These are phyloP conservation scores for Boletus edulis DNA, from an alignment of 768 basidiomycete species.

Conservation along the genomic window DNA sequence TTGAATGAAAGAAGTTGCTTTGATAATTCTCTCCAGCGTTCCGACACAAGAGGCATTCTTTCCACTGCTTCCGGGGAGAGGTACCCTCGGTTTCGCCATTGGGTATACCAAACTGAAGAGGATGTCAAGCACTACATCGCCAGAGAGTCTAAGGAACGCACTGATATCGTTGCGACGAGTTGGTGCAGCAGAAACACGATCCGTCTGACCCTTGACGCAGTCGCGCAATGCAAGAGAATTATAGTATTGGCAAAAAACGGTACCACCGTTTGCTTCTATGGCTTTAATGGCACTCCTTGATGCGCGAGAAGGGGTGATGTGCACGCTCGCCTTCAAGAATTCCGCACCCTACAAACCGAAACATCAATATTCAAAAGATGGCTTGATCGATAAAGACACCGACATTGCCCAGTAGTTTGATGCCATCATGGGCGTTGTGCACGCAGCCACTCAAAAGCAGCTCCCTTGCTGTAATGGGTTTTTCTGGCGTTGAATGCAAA, in stretches of 20 bases:
- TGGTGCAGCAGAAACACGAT: conserved; percentile 73
- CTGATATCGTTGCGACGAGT: conserved; percentile 84
- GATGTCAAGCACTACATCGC: background rate
- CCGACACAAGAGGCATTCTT: conserved; percentile 61
- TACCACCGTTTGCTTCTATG: conserved; percentile 79
- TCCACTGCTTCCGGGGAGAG: conserved; percentile 58
- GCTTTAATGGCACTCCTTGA: conserved; percentile 84
- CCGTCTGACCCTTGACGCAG: conserved; percentile 67
- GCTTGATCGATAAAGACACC: conserved; percentile 23
- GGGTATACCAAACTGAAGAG: conserved; percentile 71
- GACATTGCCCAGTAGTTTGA: conserved; percentile 88
- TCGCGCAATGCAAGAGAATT: conserved; percentile 83
- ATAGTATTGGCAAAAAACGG: conserved; percentile 88
- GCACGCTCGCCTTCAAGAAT: conserved; percentile 66
- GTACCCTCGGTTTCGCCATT: conserved; percentile 72
- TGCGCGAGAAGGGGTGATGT: conserved; percentile 80
- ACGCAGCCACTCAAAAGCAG: conserved; percentile 84
- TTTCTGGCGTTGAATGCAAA: conserved; percentile 69
- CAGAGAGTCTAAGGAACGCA: conserved; percentile 37
- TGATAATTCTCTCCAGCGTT: conserved; percentile 67
- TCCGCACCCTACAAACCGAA: conserved; percentile 51
- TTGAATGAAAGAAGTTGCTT: conserved; percentile 57
- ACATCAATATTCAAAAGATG: background rate
- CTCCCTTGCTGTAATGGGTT: conserved; percentile 86
- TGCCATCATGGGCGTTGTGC: conserved; percentile 85